Conservation (phyloP, 495 filamentous ascomycete genomes). For the Aspergillus ostianus region DNA sequence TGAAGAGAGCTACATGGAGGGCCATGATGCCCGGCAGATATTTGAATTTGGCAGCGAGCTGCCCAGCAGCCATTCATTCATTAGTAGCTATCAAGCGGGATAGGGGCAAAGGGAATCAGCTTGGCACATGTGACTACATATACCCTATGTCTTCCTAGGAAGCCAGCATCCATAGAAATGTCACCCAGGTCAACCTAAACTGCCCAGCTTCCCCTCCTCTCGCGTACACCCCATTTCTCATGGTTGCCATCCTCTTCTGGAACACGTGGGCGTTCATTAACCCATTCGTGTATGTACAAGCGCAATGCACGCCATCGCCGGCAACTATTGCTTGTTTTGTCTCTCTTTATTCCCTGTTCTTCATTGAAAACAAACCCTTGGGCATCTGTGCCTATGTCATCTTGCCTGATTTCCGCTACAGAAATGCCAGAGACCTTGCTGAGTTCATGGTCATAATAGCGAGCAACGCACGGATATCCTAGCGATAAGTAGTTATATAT, state of each 20-base stretch:
- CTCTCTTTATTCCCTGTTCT: conserved; percentile 43
- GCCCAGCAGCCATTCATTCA: background rate
- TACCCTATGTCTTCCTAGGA: background rate
- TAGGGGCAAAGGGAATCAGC: background rate
- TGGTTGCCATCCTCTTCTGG: conserved; percentile 48
- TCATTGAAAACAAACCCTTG: conserved; percentile 62
- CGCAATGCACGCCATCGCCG: conserved; percentile 79
- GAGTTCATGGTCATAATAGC: conserved; percentile 78
- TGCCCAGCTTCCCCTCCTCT: conserved; percentile 82
- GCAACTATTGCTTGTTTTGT: conserved; percentile 46
- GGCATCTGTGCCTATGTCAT: conserved; percentile 64
- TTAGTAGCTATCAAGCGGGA: background rate
- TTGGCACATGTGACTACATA: background rate
- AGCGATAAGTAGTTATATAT: conserved; percentile 95
- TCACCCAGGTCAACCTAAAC: conserved; percentile 39
- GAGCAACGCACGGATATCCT: conserved; percentile 81
- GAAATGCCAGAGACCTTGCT: conserved; percentile 70
- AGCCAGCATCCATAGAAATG: background rate
- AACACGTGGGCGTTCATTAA: conserved; percentile 68
- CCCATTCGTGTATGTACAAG: conserved; percentile 83
- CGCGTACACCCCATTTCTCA: conserved; percentile 68
- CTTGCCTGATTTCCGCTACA: conserved; percentile 62
- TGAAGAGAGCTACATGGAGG: background rate
- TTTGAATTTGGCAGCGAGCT: background rate
- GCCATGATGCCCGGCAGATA: background rate